These are phyloP conservation scores for Brachypodium distachyon DNA, from an alignment of 202 grass and related monocot genomes.

Conservation along the genomic window DNA sequence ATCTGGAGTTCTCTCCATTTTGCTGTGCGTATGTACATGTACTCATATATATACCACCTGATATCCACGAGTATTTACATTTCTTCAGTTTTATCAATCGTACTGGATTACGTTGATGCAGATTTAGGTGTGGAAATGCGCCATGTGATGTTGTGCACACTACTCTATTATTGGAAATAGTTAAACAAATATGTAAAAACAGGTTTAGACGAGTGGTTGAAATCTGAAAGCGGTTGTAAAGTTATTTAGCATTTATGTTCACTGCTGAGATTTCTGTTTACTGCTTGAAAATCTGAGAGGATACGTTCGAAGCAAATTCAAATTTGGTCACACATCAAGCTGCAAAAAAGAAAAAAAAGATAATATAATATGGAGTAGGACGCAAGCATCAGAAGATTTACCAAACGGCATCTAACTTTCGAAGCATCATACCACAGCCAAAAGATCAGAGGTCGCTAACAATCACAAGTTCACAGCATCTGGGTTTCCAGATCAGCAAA, in stretches of 20 bases:
- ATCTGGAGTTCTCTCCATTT: background rate
- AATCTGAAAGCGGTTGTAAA: too few relatives aligned
- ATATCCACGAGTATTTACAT: background rate
- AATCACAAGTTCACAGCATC: background rate
- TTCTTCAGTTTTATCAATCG: background rate
- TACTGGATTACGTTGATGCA: background rate
- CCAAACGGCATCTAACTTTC: background rate
- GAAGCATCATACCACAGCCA: background rate
- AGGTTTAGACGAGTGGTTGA: background rate
- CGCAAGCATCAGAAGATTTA: background rate
- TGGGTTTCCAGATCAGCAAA: background rate
- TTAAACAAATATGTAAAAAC: background rate
- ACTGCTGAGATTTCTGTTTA: too few relatives aligned
- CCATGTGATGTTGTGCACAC: background rate
- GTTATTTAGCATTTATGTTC: too few relatives aligned
- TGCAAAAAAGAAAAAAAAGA: too few relatives aligned
- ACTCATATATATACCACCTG: background rate
- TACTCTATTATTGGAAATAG: background rate
- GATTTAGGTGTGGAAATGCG: background rate
- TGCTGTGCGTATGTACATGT: slow-evolving; percentile 17
- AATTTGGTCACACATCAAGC: too few relatives aligned
- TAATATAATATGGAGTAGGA: too few relatives aligned
- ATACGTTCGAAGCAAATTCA: too few relatives aligned
- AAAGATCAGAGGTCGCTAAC: background rate
- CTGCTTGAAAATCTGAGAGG: too few relatives aligned